Conservation (phyloP, 805 yeast genomes). For the Candida bentonensis region DNA sequence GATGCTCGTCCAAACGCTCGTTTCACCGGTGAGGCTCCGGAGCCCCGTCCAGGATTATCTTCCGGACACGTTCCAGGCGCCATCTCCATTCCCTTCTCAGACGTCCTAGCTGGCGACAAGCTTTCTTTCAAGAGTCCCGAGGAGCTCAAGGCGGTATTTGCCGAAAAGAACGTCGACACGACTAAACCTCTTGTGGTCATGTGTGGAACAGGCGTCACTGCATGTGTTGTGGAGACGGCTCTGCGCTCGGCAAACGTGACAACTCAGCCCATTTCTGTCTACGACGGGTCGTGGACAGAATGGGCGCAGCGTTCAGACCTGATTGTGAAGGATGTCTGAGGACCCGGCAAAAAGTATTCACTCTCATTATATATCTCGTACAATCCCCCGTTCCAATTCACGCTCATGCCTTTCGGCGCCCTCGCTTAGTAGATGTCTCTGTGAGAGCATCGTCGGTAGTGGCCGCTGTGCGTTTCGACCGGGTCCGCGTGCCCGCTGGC, state of each 20-base stretch:
- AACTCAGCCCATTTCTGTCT: constrained; percentile 35
- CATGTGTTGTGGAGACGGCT: constrained; percentile 73
- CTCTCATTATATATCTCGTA: background rate
- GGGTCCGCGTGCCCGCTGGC: too few species aligned
- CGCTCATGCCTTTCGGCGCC: background rate
- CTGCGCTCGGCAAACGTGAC: constrained; percentile 35
- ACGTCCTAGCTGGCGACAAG: constrained; percentile 35
- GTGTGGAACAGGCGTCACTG: constrained; percentile 97
- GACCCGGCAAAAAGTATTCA: background rate
- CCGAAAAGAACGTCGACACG: constrained; percentile 23
- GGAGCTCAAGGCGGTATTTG: constrained; percentile 35
- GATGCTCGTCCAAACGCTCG: constrained; percentile 76
- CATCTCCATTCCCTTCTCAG: constrained; percentile 57
- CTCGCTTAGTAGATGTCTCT: background rate
- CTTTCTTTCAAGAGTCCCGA: constrained; percentile 33
- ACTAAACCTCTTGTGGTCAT: constrained; percentile 62
- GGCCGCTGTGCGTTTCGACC: too few species aligned
- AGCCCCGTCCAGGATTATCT: constrained; percentile 77
- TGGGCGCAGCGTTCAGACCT: constrained; percentile 65
- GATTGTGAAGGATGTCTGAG: constrained; percentile 29
- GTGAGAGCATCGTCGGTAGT: too few species aligned
- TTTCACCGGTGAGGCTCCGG: constrained; percentile 68
- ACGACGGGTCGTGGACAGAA: constrained; percentile 60
- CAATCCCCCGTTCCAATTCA: background rate
- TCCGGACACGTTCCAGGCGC: constrained; percentile 87